Base-by-base conservation (phyloP, 2,329 filamentous ascomycete genomes). In the Cladosporium cucumerinum region DNA sequence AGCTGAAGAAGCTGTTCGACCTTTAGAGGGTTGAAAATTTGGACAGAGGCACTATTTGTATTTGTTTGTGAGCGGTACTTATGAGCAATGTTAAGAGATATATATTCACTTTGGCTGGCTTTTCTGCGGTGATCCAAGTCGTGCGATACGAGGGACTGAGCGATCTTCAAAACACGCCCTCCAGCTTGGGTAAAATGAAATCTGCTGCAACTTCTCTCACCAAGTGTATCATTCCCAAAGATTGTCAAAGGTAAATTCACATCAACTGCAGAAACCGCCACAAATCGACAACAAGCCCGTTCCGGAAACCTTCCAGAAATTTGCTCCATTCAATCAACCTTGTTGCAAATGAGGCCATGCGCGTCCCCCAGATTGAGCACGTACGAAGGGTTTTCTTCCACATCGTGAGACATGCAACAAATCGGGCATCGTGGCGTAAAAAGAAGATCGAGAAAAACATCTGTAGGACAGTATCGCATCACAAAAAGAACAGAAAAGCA, bases 1-100 rank as follows among this genome's bases (percentile, higher is more conserved):
- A 92, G 78, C 75, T 99, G 73, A 62, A 32, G 60, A 87, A 95
- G 82, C 72, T 95, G 60, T 97, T 98, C 57, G 70, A 72, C 30
- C 36, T 78, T 21, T 78, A 67, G 60, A 67, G 7, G 46, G 58
- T n/a, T 54, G 34, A 8, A 11, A 28, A 14, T 30, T 46, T 21
- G 36, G 23, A 57, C 16, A 10, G 16, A 34, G 34, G 21, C 25
- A 1, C 2, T 23, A 25, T 30, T 4, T 36, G 10, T 51, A 10
- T 43, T 55, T 34, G 28, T 34, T 52, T 39, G 30, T 55, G 55
- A 60, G 60, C 34, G 60, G 34, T 48, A 60, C 36, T 58, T 43
- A 28, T 61, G 59, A 54, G 59, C 58, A 51, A 51, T 51, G 25
- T 61, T 28, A 25, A 51, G 48, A 32, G 30, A 54, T 30, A 21